These are phyloP conservation scores for Apiospora malaysiana DNA, from an alignment of 2,329 filamentous ascomycete genomes.

Conservation along the genomic window DNA sequence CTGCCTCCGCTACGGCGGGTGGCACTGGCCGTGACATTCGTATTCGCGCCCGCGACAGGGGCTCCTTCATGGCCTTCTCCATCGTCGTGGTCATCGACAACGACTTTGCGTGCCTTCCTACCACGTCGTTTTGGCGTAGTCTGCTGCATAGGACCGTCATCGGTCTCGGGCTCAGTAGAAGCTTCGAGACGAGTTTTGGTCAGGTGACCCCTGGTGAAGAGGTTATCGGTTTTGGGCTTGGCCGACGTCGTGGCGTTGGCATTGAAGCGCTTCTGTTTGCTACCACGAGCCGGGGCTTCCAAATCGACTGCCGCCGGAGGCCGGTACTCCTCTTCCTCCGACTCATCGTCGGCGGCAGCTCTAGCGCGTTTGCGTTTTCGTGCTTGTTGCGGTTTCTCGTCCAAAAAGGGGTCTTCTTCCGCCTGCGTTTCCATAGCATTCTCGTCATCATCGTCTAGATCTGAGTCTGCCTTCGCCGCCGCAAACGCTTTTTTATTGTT, in stretches of 20 bases:
- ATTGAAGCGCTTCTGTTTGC: neutral
- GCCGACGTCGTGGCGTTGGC: neutral
- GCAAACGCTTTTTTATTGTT: constrained; percentile 35
- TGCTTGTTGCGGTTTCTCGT: constrained; percentile 27
- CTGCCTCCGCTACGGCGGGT: neutral
- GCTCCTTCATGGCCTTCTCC: neutral
- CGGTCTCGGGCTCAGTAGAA: constrained; percentile 30
- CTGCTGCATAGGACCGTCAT: constrained; percentile 26
- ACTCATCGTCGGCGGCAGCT: constrained; percentile 27
- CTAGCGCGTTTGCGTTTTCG: constrained; percentile 38
- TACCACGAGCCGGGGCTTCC: constrained; percentile 30
- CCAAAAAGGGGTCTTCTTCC: constrained; percentile 34
- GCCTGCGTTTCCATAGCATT: constrained; percentile 26
- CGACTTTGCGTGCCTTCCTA: constrained; percentile 6
- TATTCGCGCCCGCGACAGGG: neutral
- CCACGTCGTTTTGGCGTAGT: neutral
- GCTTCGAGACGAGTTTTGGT: neutral
- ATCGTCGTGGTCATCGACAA: neutral
- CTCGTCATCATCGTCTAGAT: constrained; percentile 35
- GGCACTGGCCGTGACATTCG: neutral
- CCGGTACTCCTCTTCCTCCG: constrained; percentile 37
- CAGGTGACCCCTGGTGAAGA: neutral
- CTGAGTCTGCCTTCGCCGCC: constrained; percentile 33
- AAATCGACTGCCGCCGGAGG: constrained; percentile 31
- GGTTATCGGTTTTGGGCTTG: neutral